phyloP scores from a whole-genome alignment of 352 stramenopile species.

The Phytophthora pistaciae region DNA sequence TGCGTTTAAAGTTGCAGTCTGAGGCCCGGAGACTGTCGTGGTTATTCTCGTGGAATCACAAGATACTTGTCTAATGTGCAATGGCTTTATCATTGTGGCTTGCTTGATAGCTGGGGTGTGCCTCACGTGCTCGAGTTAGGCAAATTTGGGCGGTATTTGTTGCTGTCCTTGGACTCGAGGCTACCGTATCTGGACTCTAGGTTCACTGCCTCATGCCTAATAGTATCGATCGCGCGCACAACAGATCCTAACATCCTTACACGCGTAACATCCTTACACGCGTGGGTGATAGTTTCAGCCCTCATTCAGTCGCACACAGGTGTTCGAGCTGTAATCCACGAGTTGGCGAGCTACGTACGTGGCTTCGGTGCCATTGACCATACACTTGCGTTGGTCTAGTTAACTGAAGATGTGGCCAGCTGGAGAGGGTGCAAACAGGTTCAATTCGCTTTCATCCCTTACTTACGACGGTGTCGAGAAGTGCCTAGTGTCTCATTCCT shows the following conservation, averaged over 20 bases:
- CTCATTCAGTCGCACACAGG: background rate
- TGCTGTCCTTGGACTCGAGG: background rate
- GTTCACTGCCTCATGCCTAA: background rate
- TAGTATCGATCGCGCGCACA: background rate
- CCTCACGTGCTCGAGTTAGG: background rate
- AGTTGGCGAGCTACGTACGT: background rate
- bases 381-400: background rate
- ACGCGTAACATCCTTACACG: slow-evolving; percentile 1
- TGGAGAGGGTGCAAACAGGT: background rate
- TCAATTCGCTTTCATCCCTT: background rate
- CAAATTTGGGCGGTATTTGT: background rate
- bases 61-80: slow-evolving; percentile 21
- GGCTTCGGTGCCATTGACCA: background rate
- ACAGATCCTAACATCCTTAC: slow-evolving; percentile 4
- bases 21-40: slow-evolving; percentile 2
- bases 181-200: background rate
- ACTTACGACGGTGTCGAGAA: too few species aligned
- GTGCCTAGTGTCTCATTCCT: background rate
- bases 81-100: background rate
- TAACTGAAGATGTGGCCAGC: background rate
- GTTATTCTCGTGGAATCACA: slow-evolving; percentile 31
- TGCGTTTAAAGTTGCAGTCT: background rate
- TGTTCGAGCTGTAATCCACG: background rate
- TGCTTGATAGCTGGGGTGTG: background rate
- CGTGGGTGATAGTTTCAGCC: background rate